phyloP scores from a whole-genome alignment of 2,329 filamentous ascomycete species.

The Colletotrichum tropicale region DNA sequence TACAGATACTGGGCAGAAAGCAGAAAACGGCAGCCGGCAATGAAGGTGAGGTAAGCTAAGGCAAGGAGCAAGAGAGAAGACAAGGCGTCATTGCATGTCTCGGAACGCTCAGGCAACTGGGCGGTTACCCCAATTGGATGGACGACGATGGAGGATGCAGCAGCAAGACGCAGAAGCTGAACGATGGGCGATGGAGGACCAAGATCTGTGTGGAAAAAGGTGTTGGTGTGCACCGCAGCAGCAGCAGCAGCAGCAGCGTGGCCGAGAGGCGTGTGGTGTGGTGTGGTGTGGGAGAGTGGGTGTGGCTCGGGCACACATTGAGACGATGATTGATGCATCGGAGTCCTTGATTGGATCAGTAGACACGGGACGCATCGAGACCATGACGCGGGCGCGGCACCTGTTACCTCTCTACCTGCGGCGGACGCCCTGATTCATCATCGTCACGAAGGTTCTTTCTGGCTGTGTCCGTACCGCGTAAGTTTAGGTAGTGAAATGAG shows the following conservation, averaged over 20 bases:
- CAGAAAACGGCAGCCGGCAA: not conserved
- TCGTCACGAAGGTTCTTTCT: not conserved
- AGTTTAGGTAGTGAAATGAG: not conserved
- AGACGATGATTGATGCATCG: not conserved
- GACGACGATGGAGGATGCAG: not conserved
- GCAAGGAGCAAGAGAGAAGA: not conserved
- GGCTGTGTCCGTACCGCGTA: not conserved
- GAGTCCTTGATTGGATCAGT: not conserved
- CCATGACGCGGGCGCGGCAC: not conserved
- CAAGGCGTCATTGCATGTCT: constrained; percentile 16
- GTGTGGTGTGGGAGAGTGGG: not conserved
- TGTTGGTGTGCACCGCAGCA: not conserved
- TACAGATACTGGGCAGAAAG: not conserved
- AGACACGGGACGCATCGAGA: not conserved
- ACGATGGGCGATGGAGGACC: not conserved
- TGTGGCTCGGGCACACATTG: constrained; percentile 2
- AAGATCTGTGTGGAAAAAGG: not conserved
- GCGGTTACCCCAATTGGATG: not conserved
- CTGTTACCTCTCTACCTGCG: not conserved
- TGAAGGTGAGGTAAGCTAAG: not conserved
- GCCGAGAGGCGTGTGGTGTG: not conserved
- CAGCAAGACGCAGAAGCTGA: not conserved
- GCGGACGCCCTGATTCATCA: not conserved
- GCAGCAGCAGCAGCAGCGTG: not conserved
- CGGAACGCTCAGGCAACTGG: not conserved